Evolutionary conservation across 2,329 filamentous ascomycete genomes (phyloP).

Genomic region (Ophiocordyceps sinensis): DNA sequence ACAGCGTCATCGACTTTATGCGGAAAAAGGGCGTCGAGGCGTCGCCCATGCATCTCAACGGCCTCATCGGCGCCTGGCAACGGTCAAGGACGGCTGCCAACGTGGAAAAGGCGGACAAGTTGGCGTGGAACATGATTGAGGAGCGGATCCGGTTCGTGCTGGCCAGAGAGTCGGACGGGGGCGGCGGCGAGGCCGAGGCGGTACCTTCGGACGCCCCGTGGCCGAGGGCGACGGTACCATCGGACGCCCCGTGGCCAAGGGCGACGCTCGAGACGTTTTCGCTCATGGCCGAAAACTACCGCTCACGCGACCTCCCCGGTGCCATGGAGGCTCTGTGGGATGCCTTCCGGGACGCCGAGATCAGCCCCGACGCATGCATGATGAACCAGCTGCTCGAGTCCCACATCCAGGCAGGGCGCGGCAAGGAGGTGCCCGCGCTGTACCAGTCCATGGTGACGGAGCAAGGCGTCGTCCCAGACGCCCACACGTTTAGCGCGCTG

Average conservation of each 20-base stretch:
- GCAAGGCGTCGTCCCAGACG: constrained; percentile 41
- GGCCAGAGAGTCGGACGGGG: constrained; percentile 18
- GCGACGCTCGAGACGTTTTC: constrained; percentile 69
- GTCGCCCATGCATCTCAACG: constrained; percentile 65
- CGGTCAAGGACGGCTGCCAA: constrained; percentile 42
- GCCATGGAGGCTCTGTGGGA: constrained; percentile 46
- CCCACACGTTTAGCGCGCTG: constrained; percentile 53
- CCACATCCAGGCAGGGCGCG: constrained; percentile 44
- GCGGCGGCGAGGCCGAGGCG: neutral
- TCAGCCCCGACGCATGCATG: constrained; percentile 57
- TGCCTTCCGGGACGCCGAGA: constrained; percentile 46
- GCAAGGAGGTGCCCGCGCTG: constrained; percentile 36
- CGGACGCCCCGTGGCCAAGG: constrained; percentile 24
- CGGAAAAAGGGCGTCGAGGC: constrained; percentile 51
- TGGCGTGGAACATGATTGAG: constrained; percentile 67
- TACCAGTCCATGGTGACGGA: constrained; percentile 39
- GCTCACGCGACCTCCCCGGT: constrained; percentile 41
- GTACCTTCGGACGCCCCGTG: constrained; percentile 1
- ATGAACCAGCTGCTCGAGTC: constrained; percentile 66
- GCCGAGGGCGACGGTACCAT: too few species aligned
- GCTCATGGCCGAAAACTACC: constrained; percentile 59
- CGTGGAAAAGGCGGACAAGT: constrained; percentile 46
- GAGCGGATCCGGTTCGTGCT: constrained; percentile 50
- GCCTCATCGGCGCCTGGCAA: constrained; percentile 66
- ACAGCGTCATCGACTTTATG: constrained; percentile 64